phyloP scores from a whole-genome alignment of 1,284 basidiomycete genomes.

The Pyrrhoderma noxium region DNA sequence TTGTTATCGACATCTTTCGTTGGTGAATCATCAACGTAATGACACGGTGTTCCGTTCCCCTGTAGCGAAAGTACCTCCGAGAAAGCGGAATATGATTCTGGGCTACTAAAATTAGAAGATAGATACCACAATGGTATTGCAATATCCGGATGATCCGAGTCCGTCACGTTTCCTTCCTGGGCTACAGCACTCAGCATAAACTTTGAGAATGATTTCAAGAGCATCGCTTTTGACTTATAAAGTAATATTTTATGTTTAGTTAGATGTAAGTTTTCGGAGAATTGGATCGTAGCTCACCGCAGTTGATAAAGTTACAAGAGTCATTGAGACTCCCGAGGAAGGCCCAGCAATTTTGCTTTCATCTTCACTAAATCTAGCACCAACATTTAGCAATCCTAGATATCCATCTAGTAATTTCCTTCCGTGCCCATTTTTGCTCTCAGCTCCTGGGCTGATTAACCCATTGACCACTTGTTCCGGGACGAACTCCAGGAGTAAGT shows the following conservation, averaged over 20 bases:
- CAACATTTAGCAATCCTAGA: conserved; percentile 62
- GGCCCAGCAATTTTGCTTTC: conserved; percentile 23
- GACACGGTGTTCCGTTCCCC: background rate
- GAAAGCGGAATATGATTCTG: conserved; percentile 42
- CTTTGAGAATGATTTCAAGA: conserved; percentile 51
- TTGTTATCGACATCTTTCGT: conserved; percentile 20
- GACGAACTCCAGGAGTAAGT: conserved; percentile 69
- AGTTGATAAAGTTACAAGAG: conserved; percentile 57
- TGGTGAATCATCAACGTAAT: background rate
- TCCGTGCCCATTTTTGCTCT: conserved; percentile 38
- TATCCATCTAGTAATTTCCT: conserved; percentile 67
- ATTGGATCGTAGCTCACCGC: conserved; percentile 36
- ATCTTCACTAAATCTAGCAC: conserved; percentile 52
- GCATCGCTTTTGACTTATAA: conserved; percentile 51
- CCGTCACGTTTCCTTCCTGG: background rate
- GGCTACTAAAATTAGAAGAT: conserved; percentile 40
- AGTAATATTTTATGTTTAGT: background rate
- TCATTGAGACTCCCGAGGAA: conserved; percentile 43
- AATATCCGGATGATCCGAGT: background rate
- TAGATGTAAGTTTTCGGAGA: background rate
- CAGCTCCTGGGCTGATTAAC: conserved; percentile 38
- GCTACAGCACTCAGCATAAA: conserved; percentile 42
- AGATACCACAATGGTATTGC: conserved; percentile 42
- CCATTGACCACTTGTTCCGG: conserved; percentile 63
- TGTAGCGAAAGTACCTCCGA: conserved; percentile 31